A percentile compares a stretch with the other conserved stretches of the same genome.
phyloP scores from a whole-genome alignment of 805 yeast species.

The Starmera caribaea region DNA sequence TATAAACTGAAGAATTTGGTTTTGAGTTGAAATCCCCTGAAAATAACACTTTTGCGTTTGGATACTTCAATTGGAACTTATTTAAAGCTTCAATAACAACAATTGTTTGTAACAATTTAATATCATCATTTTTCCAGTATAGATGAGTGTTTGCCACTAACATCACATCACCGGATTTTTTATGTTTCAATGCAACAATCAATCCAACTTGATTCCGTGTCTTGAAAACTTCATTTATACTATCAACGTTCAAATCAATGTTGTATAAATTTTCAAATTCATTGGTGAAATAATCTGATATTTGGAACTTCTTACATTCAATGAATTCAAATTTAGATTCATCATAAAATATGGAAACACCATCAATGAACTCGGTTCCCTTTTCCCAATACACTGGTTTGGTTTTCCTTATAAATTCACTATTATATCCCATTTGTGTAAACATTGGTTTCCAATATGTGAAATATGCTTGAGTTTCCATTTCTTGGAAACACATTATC shows the following conservation, averaged over 20 bases:
- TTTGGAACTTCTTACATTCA: conserved; percentile 23
- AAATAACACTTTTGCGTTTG: conserved; percentile 29
- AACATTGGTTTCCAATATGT: conserved; percentile 28
- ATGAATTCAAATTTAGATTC: conserved; percentile 33
- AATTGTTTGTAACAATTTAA: conserved; percentile 44
- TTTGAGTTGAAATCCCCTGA: conserved; percentile 51
- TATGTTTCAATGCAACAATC: conserved; percentile 38
- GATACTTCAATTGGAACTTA: conserved; percentile 19
- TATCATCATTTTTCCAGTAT: conserved; percentile 51
- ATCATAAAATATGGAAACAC: conserved; percentile 48
- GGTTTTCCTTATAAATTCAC: conserved; percentile 38
- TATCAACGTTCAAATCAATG: conserved; percentile 4
- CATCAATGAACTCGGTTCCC: conserved; percentile 38
- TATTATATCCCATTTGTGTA: conserved; percentile 29
- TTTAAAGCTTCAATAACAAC: conserved; percentile 27
- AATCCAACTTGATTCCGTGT: conserved; percentile 49
- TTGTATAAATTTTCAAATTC: conserved; percentile 4
- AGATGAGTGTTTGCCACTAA: conserved; percentile 51
- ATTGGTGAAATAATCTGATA: conserved; percentile 12
- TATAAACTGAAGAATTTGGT: conserved; percentile 38
- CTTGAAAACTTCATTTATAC: conserved; percentile 25
- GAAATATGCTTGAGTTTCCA: conserved; percentile 33
- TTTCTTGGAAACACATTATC: conserved; percentile 51
- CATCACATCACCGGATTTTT: conserved; percentile 26
- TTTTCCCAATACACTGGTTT: conserved; percentile 44